These are phyloP conservation scores for Gossypium gossypioides DNA, from an alignment of 441 rosid species.

Conservation along the genomic window DNA sequence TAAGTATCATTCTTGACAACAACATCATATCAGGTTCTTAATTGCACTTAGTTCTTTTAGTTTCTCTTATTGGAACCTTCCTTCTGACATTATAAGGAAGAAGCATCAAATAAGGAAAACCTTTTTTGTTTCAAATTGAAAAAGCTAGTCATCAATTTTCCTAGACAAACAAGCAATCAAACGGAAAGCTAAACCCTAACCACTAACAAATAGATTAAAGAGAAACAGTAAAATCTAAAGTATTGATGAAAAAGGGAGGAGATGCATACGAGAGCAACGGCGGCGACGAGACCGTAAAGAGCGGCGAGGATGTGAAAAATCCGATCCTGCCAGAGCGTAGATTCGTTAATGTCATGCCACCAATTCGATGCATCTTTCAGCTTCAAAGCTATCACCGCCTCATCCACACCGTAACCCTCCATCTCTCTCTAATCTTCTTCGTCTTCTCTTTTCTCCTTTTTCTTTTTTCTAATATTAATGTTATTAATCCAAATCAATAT, in stretches of 20 bases:
- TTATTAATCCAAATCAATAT: not conserved
- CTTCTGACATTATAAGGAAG: not conserved
- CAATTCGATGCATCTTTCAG: constrained; percentile 50
- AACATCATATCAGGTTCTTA: not conserved
- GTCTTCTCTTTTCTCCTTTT: not conserved
- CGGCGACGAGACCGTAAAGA: constrained; percentile 62
- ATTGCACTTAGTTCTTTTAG: not conserved
- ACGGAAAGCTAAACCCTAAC: not conserved
- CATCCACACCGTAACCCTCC: constrained; percentile 22
- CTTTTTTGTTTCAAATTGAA: not conserved
- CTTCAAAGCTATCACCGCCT: constrained; percentile 30
- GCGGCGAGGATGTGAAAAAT: constrained; percentile 59
- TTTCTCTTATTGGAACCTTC: not conserved
- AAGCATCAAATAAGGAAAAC: not conserved
- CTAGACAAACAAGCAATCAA: not conserved
- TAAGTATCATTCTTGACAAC: not conserved
- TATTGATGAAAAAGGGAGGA: not conserved
- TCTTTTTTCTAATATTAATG: constrained; percentile 1
- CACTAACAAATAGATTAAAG: not conserved
- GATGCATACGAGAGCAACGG: constrained; percentile 48
- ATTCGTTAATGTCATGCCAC: constrained; percentile 65
- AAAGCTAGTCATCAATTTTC: not conserved
- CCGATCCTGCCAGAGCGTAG: constrained; percentile 74
- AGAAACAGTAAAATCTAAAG: not conserved
- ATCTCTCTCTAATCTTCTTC: constrained; percentile 2